A percentile compares a stretch with the other conserved stretches of the same genome.
These are phyloP conservation scores for Rostrohypoxylon terebratum DNA, from an alignment of 495 filamentous ascomycete species.

Conservation along the genomic window DNA sequence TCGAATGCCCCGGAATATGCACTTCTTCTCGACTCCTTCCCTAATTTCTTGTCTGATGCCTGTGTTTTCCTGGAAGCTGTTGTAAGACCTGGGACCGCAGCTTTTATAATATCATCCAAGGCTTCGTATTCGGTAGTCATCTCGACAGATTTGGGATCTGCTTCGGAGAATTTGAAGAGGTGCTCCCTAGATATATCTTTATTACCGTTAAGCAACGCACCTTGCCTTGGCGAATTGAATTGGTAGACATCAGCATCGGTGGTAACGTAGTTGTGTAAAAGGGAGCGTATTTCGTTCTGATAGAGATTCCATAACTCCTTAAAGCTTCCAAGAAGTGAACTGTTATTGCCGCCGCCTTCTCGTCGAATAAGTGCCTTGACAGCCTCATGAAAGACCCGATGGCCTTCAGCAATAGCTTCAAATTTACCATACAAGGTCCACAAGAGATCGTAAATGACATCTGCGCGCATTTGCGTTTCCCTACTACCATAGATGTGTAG, in stretches of 20 bases:
- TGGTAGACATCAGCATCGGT: conserved; percentile 83
- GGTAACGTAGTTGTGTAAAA: conserved; percentile 96
- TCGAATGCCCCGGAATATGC: conserved; percentile 67
- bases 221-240: conserved; percentile 59
- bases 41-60: conserved; percentile 59
- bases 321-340: conserved; percentile 79
- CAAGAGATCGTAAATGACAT: conserved; percentile 87
- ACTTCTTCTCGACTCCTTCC: conserved; percentile 56
- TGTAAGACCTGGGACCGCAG: conserved; percentile 92
- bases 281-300: conserved; percentile 79
- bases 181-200: conserved; percentile 75
- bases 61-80: conserved; percentile 75
- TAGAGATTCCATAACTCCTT: conserved; percentile 94
- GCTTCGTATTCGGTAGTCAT: conserved; percentile 87
- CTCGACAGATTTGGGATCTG: conserved; percentile 79
- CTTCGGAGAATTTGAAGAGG: conserved; percentile 90
- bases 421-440: conserved; percentile 96
- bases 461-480: conserved; percentile 77
- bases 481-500: conserved; percentile 73
- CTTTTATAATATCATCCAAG: conserved; percentile 86
- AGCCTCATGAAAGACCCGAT: conserved; percentile 92
- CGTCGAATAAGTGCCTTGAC: conserved; percentile 82
- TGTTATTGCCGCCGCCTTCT: conserved; percentile 71
- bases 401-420: conserved; percentile 94
- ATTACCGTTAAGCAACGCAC: conserved; percentile 61